A percentile compares a stretch with the other conserved stretches of the same genome.
Conservation (phyloP, 257 asterid genomes). For the Nicotiana paniculata region DNA sequence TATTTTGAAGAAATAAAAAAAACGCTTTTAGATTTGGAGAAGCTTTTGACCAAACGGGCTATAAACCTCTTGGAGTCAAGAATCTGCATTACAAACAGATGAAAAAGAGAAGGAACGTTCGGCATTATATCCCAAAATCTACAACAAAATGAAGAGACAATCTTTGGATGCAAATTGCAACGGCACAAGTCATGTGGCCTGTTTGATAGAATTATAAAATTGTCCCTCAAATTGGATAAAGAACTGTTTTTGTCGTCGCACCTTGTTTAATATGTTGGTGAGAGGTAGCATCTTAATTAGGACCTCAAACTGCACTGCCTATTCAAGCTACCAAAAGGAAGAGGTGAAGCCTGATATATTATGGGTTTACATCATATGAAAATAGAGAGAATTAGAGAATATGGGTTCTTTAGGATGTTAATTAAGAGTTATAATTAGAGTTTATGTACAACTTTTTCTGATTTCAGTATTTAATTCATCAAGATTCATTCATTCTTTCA, state of each 20-base stretch:
- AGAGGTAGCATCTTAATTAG: too few relatives aligned
- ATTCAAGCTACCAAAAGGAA: background rate
- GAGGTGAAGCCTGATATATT: background rate
- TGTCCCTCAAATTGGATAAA: background rate
- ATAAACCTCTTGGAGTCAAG: slow-evolving; percentile 2
- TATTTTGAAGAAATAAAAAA: too few relatives aligned
- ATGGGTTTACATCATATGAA: background rate
- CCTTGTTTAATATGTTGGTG: too few relatives aligned
- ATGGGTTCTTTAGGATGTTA: background rate
- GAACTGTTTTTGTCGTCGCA: background rate
- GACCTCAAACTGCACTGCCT: background rate
- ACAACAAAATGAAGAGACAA: background rate
- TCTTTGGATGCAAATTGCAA: background rate
- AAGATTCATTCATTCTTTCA: slow-evolving; percentile 6
- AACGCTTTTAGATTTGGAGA: too few relatives aligned
- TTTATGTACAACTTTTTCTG: background rate
- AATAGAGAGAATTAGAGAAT: background rate
- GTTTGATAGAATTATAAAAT: background rate
- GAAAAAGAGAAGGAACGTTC: background rate
- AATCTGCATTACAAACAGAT: background rate
- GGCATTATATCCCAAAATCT: background rate
- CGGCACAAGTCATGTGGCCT: background rate
- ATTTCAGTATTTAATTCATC: slow-evolving; percentile 7
- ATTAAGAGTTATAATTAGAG: background rate
- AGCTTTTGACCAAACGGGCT: too few relatives aligned